Conservation (phyloP, 495 filamentous ascomycete species). For the Penicillium fimorum region DNA sequence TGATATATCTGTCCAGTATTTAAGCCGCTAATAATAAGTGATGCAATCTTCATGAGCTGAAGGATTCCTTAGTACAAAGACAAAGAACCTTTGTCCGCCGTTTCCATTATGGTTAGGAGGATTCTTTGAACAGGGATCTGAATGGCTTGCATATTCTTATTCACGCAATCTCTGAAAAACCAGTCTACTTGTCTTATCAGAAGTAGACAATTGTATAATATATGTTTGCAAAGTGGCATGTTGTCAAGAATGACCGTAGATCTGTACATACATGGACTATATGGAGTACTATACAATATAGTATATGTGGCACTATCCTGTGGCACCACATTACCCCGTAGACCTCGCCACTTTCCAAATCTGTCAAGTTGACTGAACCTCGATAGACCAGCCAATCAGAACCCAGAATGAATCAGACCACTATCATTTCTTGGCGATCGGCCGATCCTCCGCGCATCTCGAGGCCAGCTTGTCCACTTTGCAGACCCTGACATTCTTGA, state of each 20-base stretch:
- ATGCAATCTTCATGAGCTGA: not conserved
- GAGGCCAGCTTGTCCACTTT: constrained; percentile 25
- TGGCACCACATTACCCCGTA: not conserved
- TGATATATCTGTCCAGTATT: too few species aligned
- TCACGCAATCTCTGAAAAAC: not conserved
- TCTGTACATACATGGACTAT: not conserved
- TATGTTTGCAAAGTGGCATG: not conserved
- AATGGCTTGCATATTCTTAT: not conserved
- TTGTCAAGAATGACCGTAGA: not conserved
- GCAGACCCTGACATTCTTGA: constrained; percentile 8
- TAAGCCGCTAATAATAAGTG: not conserved
- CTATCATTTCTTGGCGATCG: constrained; percentile 18
- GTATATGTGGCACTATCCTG: not conserved
- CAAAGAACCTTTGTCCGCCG: not conserved
- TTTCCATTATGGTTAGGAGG: not conserved
- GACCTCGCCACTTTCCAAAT: constrained; percentile 1
- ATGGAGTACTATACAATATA: not conserved
- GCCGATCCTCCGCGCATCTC: constrained; percentile 16
- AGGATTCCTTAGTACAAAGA: not conserved
- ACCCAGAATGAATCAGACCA: constrained; percentile 1
- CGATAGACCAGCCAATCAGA: constrained; percentile 3
- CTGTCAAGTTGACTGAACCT: not conserved
- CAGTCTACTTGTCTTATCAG: not conserved
- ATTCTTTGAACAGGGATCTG: not conserved
- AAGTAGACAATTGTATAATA: not conserved